Conservation (phyloP, 768 basidiomycete species). For the Trametes elegans region DNA sequence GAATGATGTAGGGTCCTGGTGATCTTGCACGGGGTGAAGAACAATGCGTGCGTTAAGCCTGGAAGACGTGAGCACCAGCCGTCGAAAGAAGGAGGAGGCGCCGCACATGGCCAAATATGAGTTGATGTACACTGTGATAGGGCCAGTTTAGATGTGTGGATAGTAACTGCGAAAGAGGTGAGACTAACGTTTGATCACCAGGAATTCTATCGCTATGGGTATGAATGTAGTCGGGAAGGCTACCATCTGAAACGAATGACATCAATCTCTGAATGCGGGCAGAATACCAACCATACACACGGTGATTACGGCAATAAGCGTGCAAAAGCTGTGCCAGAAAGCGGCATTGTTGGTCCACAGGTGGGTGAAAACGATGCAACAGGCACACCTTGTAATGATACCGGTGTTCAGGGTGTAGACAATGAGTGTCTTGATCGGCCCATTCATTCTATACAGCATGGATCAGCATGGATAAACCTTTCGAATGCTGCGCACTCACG, state of each 20-base stretch:
- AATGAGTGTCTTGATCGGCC: slow-evolving; percentile 17
- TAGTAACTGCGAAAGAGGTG: no score
- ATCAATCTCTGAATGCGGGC: neutral
- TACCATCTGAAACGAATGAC: slow-evolving; percentile 15
- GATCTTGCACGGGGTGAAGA: neutral
- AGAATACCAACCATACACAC: neutral
- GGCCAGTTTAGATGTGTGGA: neutral
- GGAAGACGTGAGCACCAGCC: neutral
- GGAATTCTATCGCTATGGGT: slow-evolving; percentile 18
- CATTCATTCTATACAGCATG: slow-evolving; percentile 10
- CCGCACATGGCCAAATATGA: slow-evolving; percentile 23
- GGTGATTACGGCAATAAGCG: slow-evolving; percentile 12
- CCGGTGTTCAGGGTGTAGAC: slow-evolving; percentile 23
- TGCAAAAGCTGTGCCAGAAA: slow-evolving; percentile 13
- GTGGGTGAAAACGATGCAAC: no score
- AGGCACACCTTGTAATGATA: slow-evolving; percentile 16
- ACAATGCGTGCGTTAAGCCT: slow-evolving; percentile 21
- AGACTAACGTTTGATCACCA: slow-evolving; percentile 20
- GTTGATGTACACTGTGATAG: slow-evolving; percentile 24
- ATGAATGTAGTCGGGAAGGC: slow-evolving; percentile 19
- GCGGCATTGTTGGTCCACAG: neutral
- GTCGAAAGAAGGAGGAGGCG: neutral
- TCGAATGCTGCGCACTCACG: neutral
- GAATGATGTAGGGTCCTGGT: neutral
- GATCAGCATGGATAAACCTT: neutral